Evolutionary conservation across 1,139 yeast species (phyloP).

Genomic region (Ogataea hybrid): DNA sequence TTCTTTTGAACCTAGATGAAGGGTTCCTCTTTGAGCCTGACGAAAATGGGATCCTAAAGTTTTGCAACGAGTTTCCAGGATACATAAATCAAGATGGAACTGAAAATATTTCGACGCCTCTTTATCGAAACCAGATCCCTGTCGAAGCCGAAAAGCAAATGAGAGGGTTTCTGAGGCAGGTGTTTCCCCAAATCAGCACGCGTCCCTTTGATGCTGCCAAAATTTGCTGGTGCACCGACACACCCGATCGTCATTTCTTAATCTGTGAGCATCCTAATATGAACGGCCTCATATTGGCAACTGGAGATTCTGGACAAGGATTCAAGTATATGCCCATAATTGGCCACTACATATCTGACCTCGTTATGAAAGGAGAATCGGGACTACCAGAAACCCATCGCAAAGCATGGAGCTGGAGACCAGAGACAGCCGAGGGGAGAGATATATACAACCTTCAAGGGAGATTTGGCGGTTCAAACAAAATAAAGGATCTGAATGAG

Average conservation of each 20-base stretch:
- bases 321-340: conserved; percentile 35
- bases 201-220: conserved; percentile 25
- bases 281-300: conserved; percentile 25
- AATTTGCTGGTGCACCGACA: conserved; percentile 34
- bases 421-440: conserved; percentile 21
- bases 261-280: conserved; percentile 27
- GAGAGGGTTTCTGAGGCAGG: conserved; percentile 27
- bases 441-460: conserved; percentile 23
- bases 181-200: conserved; percentile 26
- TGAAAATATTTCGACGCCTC: conserved; percentile 22
- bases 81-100: conserved; percentile 21
- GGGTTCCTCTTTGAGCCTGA: conserved; percentile 38
- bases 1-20: conserved; percentile 37
- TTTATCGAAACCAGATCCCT: conserved; percentile 24
- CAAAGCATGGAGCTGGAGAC: conserved; percentile 27
- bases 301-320: conserved; percentile 37
- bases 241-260: conserved; percentile 31
- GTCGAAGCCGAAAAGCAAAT: conserved; percentile 28
- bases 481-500: conserved; percentile 30
- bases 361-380: conserved; percentile 19
- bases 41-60: conserved; percentile 25
- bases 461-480: conserved; percentile 32
- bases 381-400: conserved; percentile 20
- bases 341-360: conserved; percentile 29
- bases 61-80: conserved; percentile 33